A percentile compares a stretch with the other conserved stretches of the same genome.
These are phyloP conservation scores for Agarophyton chilense DNA, from an alignment of 23 red algal species.

Conservation along the genomic window DNA sequence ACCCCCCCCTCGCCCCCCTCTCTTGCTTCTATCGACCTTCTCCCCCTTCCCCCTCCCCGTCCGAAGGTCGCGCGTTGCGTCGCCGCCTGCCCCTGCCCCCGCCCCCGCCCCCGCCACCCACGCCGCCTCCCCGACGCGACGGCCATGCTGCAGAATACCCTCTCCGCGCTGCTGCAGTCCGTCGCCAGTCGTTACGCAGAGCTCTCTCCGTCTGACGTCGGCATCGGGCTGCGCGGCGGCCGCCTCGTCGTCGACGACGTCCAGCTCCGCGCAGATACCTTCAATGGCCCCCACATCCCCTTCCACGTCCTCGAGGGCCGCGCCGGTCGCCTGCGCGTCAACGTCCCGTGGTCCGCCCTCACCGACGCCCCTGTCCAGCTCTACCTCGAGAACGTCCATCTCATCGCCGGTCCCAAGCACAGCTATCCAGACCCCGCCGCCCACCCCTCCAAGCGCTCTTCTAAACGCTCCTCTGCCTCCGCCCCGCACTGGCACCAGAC, in stretches of 20 bases:
- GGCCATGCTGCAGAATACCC: constrained; percentile 68
- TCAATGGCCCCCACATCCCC: constrained; percentile 29
- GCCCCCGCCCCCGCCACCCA: no score
- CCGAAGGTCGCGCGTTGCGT: no score
- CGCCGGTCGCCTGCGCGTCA: constrained; percentile 67
- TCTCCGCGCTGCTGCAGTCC: constrained; percentile 65
- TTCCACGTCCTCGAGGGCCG: constrained; percentile 64
- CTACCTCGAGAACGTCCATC: constrained; percentile 69
- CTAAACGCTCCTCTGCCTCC: neutral
- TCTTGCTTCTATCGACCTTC: neutral
- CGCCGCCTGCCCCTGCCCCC: neutral
- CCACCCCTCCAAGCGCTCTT: neutral
- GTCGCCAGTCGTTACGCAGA: constrained; percentile 67
- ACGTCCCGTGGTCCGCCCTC: constrained; percentile 77
- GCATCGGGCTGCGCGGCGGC: constrained; percentile 73
- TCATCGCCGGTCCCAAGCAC: constrained; percentile 67
- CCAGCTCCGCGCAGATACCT: constrained; percentile 56
- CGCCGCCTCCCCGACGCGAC: no score
- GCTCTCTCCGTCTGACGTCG: constrained; percentile 63
- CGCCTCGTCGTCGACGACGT: constrained; percentile 76
- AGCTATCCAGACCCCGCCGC: neutral
- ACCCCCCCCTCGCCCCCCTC: neutral
- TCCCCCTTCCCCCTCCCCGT: neutral
- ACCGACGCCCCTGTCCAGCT: constrained; percentile 52
- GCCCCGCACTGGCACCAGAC: constrained; percentile 57